Evolutionary conservation across 1,284 basidiomycete species (phyloP).

Genomic region (Amylostereum areolatum): DNA sequence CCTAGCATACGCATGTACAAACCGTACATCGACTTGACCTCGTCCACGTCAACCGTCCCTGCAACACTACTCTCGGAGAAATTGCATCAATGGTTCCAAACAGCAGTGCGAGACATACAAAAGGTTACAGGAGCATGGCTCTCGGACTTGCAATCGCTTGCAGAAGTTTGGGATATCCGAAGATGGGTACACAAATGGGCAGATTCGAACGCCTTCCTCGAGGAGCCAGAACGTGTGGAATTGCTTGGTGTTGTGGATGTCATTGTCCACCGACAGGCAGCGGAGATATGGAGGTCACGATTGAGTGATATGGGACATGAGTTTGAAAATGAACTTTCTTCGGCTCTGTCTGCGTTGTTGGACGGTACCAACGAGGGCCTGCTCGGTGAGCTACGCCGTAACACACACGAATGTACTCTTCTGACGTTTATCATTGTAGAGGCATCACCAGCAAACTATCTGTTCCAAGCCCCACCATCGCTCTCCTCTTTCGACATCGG

Average conservation of each 20-base stretch:
- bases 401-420: background rate
- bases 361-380: constrained; percentile 18
- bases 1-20: constrained; percentile 58
- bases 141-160: constrained; percentile 43
- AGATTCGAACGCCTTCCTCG: constrained; percentile 31
- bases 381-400: constrained; percentile 23
- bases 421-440: constrained; percentile 30
- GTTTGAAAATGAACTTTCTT: constrained; percentile 38
- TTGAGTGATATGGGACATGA: constrained; percentile 35
- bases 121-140: constrained; percentile 51
- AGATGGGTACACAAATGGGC: constrained; percentile 44
- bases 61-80: constrained; percentile 37
- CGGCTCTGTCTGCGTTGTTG: constrained; percentile 25
- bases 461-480: constrained; percentile 49
- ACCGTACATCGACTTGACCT: constrained; percentile 65
- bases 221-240: constrained; percentile 33
- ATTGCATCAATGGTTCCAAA: constrained; percentile 55
- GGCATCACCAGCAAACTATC: constrained; percentile 39
- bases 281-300: constrained; percentile 48
- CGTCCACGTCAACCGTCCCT: constrained; percentile 45
- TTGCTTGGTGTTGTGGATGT: constrained; percentile 43
- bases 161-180: constrained; percentile 64
- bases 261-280: constrained; percentile 43
- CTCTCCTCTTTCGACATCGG: constrained; percentile 37
- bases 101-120: constrained; percentile 40